Base-by-base conservation (phyloP, 2,329 filamentous ascomycete genomes). In the Tolypocladium endophyticum region DNA sequence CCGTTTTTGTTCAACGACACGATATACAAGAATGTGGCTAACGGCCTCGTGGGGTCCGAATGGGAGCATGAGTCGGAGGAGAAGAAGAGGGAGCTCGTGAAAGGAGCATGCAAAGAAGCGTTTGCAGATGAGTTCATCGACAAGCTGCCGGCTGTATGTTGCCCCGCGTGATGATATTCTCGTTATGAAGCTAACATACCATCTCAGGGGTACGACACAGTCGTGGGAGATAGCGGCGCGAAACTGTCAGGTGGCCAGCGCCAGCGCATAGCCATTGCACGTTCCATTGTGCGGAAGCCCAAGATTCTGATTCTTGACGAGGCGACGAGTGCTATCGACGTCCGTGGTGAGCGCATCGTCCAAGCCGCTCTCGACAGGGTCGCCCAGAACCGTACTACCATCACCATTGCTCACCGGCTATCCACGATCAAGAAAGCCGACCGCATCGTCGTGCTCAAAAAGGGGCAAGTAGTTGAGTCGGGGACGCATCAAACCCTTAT, bases 161-260 rank as follows among this genome's bases (percentile, higher is more conserved):
- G 57, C 57, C 61, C 59, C 58, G 62, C 61, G n/a, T n/a, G 55
- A 11, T 12, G 4, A n/a, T 12, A n/a, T 16, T 5, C 25, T 12
- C 35, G 9, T 20, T 20, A 43, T 38, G 11, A 14, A n/a, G 25
- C 38, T 57, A 56, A 53, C 64, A 11, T 35, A 12, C n/a, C 18
- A 18, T 23, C 35, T 2, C 28, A 89, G 76, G 83, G 85, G 1
- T 92, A 92, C 67, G 80, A 87, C 5, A 91, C 90, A 0, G 73
- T 82, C 11, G 89, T 94, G 1, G 90, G 90, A 1, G 89, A 93
- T 68, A 82, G 82, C 35, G 90, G 90, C 5, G 87, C 88, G 55
- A 90, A 89, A 69, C 76, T 95, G 1, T 91, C 87, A 14, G 88
- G 90, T n/a, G 91, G 91, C 0, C 90, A 96, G 70, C 83, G 89